Evolutionary conservation across 768 basidiomycete species (phyloP).

Genomic region (Pluteus cervinus): DNA sequence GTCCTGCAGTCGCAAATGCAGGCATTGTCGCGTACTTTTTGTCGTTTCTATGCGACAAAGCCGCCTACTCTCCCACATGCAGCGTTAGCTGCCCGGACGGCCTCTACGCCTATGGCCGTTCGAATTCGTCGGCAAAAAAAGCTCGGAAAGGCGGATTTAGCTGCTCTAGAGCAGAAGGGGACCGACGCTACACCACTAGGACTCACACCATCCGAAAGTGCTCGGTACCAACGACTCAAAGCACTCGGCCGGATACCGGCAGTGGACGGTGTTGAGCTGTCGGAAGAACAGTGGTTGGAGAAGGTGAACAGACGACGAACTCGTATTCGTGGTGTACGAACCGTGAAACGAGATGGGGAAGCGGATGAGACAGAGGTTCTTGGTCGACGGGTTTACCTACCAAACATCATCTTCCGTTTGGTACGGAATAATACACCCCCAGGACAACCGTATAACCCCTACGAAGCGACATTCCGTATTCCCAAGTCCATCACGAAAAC

Average conservation of each 20-base stretch:
- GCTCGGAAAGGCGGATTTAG: conserved; percentile 27
- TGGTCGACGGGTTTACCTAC: conserved; percentile 83
- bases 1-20: conserved; percentile 20
- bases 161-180: no score
- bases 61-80: conserved; percentile 28
- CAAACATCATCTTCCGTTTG: conserved; percentile 78
- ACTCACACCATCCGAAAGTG: conserved; percentile 60
- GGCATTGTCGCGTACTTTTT: conserved; percentile 24
- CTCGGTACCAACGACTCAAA: conserved; percentile 52
- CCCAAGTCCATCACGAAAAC: conserved; percentile 89
- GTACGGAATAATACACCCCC: conserved; percentile 76
- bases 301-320: conserved; percentile 50
- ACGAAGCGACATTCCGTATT: conserved; percentile 90
- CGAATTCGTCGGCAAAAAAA: conserved; percentile 59
- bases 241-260: conserved; percentile 44
- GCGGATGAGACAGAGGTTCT: conserved; percentile 47
- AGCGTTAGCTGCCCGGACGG: conserved; percentile 52
- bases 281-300: conserved; percentile 56
- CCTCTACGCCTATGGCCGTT: conserved; percentile 70
- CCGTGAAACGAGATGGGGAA: conserved; percentile 31
- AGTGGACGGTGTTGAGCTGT: conserved; percentile 28
- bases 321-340: conserved; percentile 61
- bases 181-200: conserved; percentile 48
- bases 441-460: conserved; percentile 86
- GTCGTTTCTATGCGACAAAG: conserved; percentile 33